Conservation (phyloP, 2,329 filamentous ascomycete genomes). For the Fusarium sp. region DNA sequence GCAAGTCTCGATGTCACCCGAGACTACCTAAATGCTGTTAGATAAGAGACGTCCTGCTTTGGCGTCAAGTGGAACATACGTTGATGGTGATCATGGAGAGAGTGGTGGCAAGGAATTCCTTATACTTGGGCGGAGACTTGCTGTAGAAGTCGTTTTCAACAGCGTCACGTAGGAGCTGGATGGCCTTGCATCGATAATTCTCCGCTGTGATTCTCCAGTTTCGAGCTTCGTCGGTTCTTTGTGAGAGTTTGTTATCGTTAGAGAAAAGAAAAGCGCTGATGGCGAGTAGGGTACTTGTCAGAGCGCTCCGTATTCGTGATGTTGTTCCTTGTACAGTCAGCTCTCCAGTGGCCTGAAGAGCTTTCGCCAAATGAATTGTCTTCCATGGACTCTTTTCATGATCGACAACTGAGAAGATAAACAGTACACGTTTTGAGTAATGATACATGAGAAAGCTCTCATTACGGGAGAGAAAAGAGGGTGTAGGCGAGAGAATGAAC, state of each 20-base stretch:
- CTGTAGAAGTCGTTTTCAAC: background rate
- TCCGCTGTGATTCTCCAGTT: background rate
- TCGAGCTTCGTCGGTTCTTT: no score
- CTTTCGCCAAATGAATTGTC: background rate
- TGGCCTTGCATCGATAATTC: background rate
- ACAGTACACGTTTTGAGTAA: background rate
- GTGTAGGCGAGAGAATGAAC: no score
- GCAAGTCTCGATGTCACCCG: background rate
- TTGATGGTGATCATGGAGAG: background rate
- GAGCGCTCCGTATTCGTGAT: background rate
- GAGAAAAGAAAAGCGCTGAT: background rate
- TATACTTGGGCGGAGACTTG: background rate
- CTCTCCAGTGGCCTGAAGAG: background rate
- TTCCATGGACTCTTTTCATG: background rate
- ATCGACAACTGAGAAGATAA: background rate
- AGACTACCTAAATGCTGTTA: background rate
- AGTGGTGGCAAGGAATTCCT: background rate
- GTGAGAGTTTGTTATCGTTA: background rate
- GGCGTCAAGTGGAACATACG: background rate
- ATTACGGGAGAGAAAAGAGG: no score
- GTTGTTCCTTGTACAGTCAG: background rate
- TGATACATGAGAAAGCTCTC: background rate
- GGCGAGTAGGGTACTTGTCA: background rate
- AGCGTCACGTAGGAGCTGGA: background rate
- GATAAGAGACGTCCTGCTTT: no score